Evolutionary conservation across 345 rosid species (phyloP).

Genomic region (Gossypium sturtianum): DNA sequence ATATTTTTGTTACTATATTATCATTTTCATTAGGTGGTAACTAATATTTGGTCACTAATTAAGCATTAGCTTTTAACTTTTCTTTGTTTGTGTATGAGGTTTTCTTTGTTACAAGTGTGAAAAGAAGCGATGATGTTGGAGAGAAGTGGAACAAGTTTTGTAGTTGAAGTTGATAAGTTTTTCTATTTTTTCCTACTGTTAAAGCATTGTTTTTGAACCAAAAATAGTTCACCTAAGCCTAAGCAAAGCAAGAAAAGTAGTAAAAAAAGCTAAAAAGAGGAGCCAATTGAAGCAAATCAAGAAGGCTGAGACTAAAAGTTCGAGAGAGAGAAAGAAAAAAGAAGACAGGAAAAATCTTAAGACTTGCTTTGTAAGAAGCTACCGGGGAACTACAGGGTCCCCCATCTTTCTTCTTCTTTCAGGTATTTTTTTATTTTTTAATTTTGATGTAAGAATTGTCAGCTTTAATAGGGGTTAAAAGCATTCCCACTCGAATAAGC

Average conservation of each 20-base stretch:
- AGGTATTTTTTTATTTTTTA: too few species aligned
- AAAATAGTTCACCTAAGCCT: neutral
- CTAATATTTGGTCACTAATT: neutral
- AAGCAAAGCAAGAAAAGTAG: neutral
- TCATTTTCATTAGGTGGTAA: neutral
- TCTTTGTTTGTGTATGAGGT: neutral
- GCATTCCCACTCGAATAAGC: too few species aligned
- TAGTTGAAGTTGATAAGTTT: constrained; percentile 1
- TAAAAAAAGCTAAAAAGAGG: constrained; percentile 8
- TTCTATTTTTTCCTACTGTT: neutral
- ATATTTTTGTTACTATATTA: neutral
- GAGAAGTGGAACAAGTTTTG: neutral
- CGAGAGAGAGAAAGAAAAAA: neutral
- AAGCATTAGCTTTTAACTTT: neutral
- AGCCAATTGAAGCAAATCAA: constrained; percentile 20
- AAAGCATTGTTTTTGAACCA: neutral
- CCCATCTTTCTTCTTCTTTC: constrained; percentile 5
- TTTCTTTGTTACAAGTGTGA: constrained; percentile 19
- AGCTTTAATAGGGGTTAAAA: too few species aligned
- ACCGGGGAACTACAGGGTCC: constrained; percentile 17
- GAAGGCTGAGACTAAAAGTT: constrained; percentile 10
- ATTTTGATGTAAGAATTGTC: too few species aligned
- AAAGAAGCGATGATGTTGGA: constrained; percentile 17
- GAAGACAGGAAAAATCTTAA: neutral
- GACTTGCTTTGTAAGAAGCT: constrained; percentile 37